Base-by-base conservation (phyloP, 106 monocot genomes). In the Iris macrosiphon region DNA sequence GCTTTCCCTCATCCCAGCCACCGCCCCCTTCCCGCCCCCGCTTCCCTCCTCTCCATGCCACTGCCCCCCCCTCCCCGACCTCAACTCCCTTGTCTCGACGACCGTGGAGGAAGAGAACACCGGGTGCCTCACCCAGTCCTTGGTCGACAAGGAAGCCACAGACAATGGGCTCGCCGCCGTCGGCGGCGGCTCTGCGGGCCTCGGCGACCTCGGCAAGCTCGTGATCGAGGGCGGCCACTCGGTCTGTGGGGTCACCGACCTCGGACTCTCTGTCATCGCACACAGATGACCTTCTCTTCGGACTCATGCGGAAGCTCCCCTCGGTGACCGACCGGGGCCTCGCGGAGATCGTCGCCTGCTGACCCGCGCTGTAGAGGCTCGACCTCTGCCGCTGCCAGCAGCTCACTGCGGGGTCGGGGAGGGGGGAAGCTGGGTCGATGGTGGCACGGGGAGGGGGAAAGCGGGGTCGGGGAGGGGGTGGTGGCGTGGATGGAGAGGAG, bases 361-460 rank as follows among this genome's bases (percentile, higher is more conserved):
- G 90, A 33, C 75, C 80, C 26, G 23, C 65, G 34, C 38, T 90
- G 52, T 84, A 85, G 59, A 78, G 70, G 59, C 67, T 90, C 9
- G 74, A 85, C n/a, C 62, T 90, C 26, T 52, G 38, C 40, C 29
- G 42, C n/a, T 90, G 90, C 57, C 77, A 77, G 9, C 45, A 61
- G 31, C 69, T 90, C 45, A 53, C 90, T 1, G 85, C n/a, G n/a
- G n/a, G n/a, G n/a, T n/a, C n/a, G n/a, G n/a, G n/a, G n/a, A n/a
- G n/a, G n/a, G n/a, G n/a, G n/a, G n/a, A n/a, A n/a, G n/a, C n/a
- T n/a, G n/a, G n/a, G n/a, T n/a, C n/a, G n/a, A n/a, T n/a, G n/a
- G n/a, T n/a, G n/a, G n/a, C n/a, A n/a, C n/a, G n/a, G n/a, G n/a
- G n/a, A n/a, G n/a, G n/a, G n/a, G n/a, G n/a, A n/a, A n/a, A n/a